phyloP scores from a whole-genome alignment of 352 stramenopile species.

The Pythium brassicae region DNA sequence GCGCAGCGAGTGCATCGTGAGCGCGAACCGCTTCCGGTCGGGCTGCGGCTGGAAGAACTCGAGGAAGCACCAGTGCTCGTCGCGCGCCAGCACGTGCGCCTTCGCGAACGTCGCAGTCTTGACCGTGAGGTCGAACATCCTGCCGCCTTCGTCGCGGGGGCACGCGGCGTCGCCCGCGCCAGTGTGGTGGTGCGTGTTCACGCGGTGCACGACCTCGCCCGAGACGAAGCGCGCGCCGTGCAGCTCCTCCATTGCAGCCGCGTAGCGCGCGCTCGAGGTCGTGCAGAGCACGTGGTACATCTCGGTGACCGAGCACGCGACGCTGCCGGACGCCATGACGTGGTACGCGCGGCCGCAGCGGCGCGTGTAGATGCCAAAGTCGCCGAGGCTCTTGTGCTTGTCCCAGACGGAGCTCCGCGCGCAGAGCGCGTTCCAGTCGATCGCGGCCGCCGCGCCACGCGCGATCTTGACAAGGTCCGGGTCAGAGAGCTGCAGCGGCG shows the following conservation, averaged over 20 bases:
- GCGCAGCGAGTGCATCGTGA: conserved; percentile 33
- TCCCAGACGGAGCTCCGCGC: conserved; percentile 16
- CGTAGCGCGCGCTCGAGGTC: conserved; percentile 14
- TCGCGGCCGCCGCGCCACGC: background rate
- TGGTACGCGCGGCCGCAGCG: conserved; percentile 10
- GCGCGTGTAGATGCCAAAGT: conserved; percentile 21
- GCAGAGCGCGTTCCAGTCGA: conserved; percentile 15
- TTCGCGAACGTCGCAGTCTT: conserved; percentile 30
- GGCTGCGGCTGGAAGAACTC: conserved; percentile 17
- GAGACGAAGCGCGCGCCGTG: conserved; percentile 26
- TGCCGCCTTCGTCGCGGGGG: background rate
- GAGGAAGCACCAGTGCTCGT: conserved; percentile 34
- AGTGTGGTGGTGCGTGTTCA: conserved; percentile 10
- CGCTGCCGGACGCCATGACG: conserved; percentile 21
- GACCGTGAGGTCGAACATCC: conserved; percentile 14
- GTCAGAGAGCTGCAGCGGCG: conserved; percentile 11
- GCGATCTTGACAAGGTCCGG: conserved; percentile 1
- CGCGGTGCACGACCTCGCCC: conserved; percentile 24
- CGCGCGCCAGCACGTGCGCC: conserved; percentile 18
- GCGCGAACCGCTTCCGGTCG: conserved; percentile 21
- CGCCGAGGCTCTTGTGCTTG: conserved; percentile 11
- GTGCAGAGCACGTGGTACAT: conserved; percentile 29
- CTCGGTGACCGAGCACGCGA: conserved; percentile 30
- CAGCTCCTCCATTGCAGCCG: conserved; percentile 26
- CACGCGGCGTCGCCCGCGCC: background rate